Conservation (phyloP, 106 monocot species). For the Dendrobium catenatum region DNA sequence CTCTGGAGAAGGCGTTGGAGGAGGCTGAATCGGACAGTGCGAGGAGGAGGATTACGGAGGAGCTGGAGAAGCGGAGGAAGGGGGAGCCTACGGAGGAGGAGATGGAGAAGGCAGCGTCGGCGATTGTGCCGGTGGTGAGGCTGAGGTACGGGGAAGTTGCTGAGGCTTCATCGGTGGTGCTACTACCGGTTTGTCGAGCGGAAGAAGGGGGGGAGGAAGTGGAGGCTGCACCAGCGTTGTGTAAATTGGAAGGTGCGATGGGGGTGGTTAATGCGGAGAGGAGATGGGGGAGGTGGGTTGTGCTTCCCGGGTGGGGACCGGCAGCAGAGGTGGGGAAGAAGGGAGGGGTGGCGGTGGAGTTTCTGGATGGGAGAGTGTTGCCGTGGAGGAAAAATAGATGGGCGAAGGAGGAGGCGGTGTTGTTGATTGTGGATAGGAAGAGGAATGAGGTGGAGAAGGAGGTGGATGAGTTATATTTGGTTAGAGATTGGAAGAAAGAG, state of each 20-base stretch:
- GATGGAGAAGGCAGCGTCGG: not conserved
- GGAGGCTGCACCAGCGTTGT: constrained; percentile 41
- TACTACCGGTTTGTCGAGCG: constrained; percentile 51
- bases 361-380: constrained; percentile 39
- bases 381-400: constrained; percentile 51
- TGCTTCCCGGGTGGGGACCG: constrained; percentile 76
- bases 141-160: constrained; percentile 81
- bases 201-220: constrained; percentile 39
- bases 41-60: constrained; percentile 24
- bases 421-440: constrained; percentile 61
- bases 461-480: constrained; percentile 35
- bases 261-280: constrained; percentile 59
- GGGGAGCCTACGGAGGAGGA: constrained; percentile 15
- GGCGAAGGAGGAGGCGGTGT: constrained; percentile 41
- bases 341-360: constrained; percentile 53
- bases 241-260: constrained; percentile 36
- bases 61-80: constrained; percentile 29
- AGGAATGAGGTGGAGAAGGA: constrained; percentile 39
- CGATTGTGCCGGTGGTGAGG: constrained; percentile 53
- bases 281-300: constrained; percentile 74
- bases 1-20: constrained; percentile 52
- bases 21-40: constrained; percentile 65
- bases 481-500: constrained; percentile 19
- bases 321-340: constrained; percentile 19
- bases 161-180: constrained; percentile 55